These are phyloP conservation scores for Cyclocybe cylindracea DNA, from an alignment of 768 basidiomycete species.

Conservation along the genomic window DNA sequence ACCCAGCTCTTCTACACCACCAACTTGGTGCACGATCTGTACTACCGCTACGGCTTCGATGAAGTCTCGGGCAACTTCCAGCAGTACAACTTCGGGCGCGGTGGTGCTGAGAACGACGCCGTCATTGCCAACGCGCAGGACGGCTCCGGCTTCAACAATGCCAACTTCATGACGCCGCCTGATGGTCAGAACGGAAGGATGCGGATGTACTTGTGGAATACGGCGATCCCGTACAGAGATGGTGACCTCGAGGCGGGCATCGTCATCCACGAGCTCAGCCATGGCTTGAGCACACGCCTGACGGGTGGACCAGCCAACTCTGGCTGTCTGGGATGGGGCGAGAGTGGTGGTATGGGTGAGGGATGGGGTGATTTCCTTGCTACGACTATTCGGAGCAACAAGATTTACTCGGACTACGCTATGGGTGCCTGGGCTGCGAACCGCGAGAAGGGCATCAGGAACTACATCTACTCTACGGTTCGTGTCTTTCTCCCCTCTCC, in stretches of 20 bases:
- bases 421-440: slow-evolving; percentile 99
- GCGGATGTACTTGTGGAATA: slow-evolving; percentile 98
- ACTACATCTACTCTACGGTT: slow-evolving; percentile 77
- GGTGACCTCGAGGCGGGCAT: slow-evolving; percentile 97
- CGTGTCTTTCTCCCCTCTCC: slow-evolving; percentile 29
- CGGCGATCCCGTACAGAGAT: slow-evolving; percentile 86
- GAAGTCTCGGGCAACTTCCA: slow-evolving; percentile 96
- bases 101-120: slow-evolving; percentile 84
- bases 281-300: slow-evolving; percentile 91
- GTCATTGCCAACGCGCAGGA: slow-evolving; percentile 97
- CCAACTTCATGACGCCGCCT: slow-evolving; percentile 88
- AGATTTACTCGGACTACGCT: slow-evolving; percentile 72
- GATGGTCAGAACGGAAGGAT: slow-evolving; percentile 88
- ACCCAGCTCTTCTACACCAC: slow-evolving; percentile 88
- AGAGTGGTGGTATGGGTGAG: slow-evolving; percentile 97
- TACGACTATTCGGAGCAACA: slow-evolving; percentile 80
- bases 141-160: slow-evolving; percentile 90
- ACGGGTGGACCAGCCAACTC: slow-evolving; percentile 95
- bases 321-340: slow-evolving; percentile 94
- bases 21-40: slow-evolving; percentile 82
- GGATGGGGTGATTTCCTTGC: slow-evolving; percentile 96
- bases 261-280: slow-evolving; percentile 87
- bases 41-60: slow-evolving; percentile 90
- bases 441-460: slow-evolving; percentile 72
- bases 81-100: slow-evolving; percentile 92